Conservation (phyloP, 2,329 filamentous ascomycete species). For the Gnomoniopsis smithogilvyi region DNA sequence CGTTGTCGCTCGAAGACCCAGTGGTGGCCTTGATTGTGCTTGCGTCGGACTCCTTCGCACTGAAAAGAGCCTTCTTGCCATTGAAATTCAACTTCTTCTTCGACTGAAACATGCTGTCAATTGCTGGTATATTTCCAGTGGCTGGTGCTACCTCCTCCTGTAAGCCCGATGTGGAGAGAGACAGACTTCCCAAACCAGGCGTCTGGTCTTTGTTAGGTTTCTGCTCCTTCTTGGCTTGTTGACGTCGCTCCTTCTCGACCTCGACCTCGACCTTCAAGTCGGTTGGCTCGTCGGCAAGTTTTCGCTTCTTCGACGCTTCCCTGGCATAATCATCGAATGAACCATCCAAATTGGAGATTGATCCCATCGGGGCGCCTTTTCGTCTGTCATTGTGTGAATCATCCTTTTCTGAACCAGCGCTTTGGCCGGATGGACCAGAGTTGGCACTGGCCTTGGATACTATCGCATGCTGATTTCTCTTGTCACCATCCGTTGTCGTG, state of each 20-base stretch:
- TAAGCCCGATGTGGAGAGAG: background rate
- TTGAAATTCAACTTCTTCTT: background rate
- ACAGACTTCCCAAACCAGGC: background rate
- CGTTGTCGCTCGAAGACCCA: too few species aligned
- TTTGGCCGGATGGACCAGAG: background rate
- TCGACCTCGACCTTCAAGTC: background rate
- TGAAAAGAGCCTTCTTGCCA: background rate
- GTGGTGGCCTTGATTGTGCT: background rate
- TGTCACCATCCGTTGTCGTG: background rate
- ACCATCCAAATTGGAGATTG: background rate
- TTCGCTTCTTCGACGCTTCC: conserved; percentile 5
- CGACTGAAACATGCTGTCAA: conserved; percentile 10
- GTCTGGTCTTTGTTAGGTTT: background rate
- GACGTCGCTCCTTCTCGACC: conserved; percentile 2
- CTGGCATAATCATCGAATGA: conserved; percentile 8
- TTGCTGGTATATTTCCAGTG: background rate
- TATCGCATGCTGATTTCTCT: background rate
- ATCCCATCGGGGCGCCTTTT: background rate
- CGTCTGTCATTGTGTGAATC: background rate
- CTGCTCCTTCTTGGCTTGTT: conserved; percentile 12
- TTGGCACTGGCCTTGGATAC: background rate
- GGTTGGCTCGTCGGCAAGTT: background rate
- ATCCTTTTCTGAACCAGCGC: background rate
- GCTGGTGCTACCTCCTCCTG: background rate
- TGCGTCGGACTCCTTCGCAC: background rate